A percentile compares a stretch with the other conserved stretches of the same genome.
Conservation (phyloP, 345 rosid genomes). For the Camelina neglecta region DNA sequence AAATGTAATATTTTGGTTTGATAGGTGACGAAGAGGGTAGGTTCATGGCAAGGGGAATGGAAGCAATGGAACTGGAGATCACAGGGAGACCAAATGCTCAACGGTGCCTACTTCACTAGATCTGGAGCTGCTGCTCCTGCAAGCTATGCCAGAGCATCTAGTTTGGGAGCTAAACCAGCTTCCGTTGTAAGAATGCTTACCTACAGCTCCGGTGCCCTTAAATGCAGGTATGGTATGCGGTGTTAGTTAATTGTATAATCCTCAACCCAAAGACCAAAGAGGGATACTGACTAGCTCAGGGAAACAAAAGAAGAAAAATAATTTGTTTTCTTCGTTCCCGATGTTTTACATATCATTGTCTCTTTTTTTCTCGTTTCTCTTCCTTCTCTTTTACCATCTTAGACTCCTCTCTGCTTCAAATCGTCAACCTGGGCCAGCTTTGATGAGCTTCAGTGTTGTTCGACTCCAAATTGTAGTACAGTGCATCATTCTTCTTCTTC, state of each 20-base stretch:
- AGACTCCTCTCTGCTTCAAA: slow-evolving; percentile 13
- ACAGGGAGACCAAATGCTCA: slow-evolving; percentile 56
- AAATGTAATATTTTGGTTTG: not conserved
- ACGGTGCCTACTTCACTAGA: slow-evolving; percentile 63
- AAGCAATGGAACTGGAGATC: slow-evolving; percentile 74
- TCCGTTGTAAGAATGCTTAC: slow-evolving; percentile 57
- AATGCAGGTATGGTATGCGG: slow-evolving; percentile 53
- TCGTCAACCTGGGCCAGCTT: slow-evolving; percentile 47
- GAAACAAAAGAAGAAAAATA: slow-evolving; percentile 32
- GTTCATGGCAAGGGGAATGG: slow-evolving; percentile 40
- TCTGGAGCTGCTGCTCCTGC: slow-evolving; percentile 57
- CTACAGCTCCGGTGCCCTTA: slow-evolving; percentile 56
- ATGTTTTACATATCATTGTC: slow-evolving; percentile 16
- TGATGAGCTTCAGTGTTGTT: slow-evolving; percentile 44
- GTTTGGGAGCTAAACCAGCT: slow-evolving; percentile 63
- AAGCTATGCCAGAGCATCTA: slow-evolving; percentile 67
- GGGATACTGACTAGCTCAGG: slow-evolving; percentile 28
- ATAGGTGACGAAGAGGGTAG: slow-evolving; percentile 66
- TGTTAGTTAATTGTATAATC: slow-evolving; percentile 49
- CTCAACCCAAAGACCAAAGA: not conserved
- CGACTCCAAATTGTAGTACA: slow-evolving; percentile 39
- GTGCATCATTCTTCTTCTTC: slow-evolving; percentile 34
- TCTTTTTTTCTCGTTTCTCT: not conserved
- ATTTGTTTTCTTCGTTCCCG: slow-evolving; percentile 32
- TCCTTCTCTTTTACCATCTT: slow-evolving; percentile 27